Base-by-base conservation (phyloP, 768 basidiomycete species). In the Chalciporus chontae region DNA sequence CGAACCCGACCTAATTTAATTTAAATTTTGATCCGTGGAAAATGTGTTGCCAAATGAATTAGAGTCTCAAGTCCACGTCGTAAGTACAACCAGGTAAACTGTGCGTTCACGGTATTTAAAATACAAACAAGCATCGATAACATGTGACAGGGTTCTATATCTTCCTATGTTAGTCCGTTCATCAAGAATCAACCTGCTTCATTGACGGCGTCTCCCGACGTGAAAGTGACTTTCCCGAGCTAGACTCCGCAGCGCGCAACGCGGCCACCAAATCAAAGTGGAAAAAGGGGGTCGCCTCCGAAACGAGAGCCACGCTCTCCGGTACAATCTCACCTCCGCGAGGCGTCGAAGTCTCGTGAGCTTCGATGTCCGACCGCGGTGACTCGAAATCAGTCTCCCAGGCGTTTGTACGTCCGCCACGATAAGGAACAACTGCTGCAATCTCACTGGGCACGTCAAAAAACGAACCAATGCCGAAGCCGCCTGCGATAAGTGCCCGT, bases 401-500 rank as follows among this genome's bases (percentile, higher is more conserved):
- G 39, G 58, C 63, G 40, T 65, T 62, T 10, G 67, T 64, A 37
- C 71, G 72, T 47, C 72, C 77, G 10, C 76, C 69, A 32, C 63
- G 73, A 53, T 82, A 81, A 1, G 87, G 81, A n/a, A 89, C 84
- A 44, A 94, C 82, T 19, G 85, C 73, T 5, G 88, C 90, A 48
- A 94, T 74, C 58, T 95, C 94, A 18, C 69, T 71, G 10, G 76
- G 76, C 0, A 68, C 55, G 17, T 62, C 66, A 8, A 70, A 52
- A 3, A 75, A 64, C 13, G 66, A 64, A n/a, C 90, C 88, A 17
- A 76, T 76, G 8, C 95, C 95, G 64, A 98, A 98, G 2, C 92
- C 92, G 51, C 87, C 94, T 4, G 94, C 91, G 41, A 92, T 71
- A 29, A 94, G 77, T 5, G 90, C 90, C 43, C 94, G 87, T 47